phyloP scores from a whole-genome alignment of 2,329 filamentous ascomycete species.

The Aspergillus amoenus region DNA sequence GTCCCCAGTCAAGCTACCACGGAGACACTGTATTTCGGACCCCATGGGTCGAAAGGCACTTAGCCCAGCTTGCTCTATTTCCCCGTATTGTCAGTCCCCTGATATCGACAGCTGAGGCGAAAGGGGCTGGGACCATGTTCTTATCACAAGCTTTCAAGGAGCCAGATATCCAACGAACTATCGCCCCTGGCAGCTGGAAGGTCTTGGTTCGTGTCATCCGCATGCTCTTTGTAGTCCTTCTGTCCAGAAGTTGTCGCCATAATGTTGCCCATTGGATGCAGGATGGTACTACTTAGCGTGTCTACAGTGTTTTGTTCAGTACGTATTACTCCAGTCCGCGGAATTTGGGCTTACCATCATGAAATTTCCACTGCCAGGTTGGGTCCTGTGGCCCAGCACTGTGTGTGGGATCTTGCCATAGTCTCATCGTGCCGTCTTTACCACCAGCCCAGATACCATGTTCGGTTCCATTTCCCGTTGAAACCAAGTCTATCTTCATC shows the following conservation, averaged over 20 bases:
- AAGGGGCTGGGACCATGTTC: background rate
- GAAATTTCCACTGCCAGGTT: constrained; percentile 44
- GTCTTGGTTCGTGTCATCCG: constrained; percentile 13
- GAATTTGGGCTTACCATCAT: constrained; percentile 40
- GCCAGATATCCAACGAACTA: constrained; percentile 44
- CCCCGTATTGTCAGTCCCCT: background rate
- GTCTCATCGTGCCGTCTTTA: constrained; percentile 53
- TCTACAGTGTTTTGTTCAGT: constrained; percentile 30
- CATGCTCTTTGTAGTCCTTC: constrained; percentile 25
- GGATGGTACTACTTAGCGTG: constrained; percentile 44
- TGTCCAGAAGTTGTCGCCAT: constrained; percentile 54
- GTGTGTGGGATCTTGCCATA: constrained; percentile 50
- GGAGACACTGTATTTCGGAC: background rate
- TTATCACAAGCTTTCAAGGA: constrained; percentile 18
- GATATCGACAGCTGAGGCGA: background rate
- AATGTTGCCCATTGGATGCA: constrained; percentile 49
- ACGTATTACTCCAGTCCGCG: background rate
- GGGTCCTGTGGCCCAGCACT: constrained; percentile 43
- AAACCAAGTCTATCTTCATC: constrained; percentile 55
- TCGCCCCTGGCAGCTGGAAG: constrained; percentile 21
- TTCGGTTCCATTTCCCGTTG: constrained; percentile 31
- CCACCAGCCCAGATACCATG: constrained; percentile 62
- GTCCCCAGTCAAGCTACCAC: background rate
- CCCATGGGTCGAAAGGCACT: background rate
- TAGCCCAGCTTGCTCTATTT: background rate